phyloP scores from a whole-genome alignment of 345 rosid species.

The Salix udensis region DNA sequence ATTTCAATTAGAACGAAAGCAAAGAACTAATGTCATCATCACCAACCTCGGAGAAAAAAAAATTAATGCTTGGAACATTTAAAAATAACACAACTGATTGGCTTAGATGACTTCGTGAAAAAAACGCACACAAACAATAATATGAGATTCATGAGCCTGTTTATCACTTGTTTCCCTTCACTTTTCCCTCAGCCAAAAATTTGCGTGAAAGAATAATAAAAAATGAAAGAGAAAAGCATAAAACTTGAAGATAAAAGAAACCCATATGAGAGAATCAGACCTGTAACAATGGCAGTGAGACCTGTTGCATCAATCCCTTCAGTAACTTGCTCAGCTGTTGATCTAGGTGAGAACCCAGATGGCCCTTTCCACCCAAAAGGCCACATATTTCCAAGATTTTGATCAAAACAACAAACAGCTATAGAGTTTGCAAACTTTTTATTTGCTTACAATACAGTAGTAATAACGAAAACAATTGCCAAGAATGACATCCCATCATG shows the following conservation, averaged over 20 bases:
- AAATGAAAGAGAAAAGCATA: not conserved
- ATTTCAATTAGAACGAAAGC: not conserved
- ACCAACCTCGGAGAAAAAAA: not conserved
- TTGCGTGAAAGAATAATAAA: not conserved
- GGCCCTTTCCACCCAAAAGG: slow-evolving; percentile 33
- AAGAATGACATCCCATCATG: not conserved
- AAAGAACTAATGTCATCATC: not conserved
- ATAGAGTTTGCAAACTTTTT: not conserved
- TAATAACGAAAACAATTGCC: not conserved
- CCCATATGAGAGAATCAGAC: slow-evolving; percentile 9
- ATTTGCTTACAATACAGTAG: too few relatives aligned
- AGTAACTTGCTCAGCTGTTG: slow-evolving; percentile 47
- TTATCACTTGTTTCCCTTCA: not conserved
- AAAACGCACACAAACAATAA: not conserved
- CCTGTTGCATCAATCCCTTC: slow-evolving; percentile 44
- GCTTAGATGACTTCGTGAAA: not conserved
- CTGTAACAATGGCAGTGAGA: slow-evolving; percentile 49
- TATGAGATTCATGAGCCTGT: not conserved
- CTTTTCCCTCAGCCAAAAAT: not conserved
- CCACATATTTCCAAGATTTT: slow-evolving; percentile 9
- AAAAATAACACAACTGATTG: not conserved
- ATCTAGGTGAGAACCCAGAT: slow-evolving; percentile 38
- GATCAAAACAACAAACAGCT: not conserved
- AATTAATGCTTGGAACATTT: not conserved
- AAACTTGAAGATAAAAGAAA: not conserved